phyloP scores from a whole-genome alignment of 441 rosid genomes.

The Euphorbia celastroides region DNA sequence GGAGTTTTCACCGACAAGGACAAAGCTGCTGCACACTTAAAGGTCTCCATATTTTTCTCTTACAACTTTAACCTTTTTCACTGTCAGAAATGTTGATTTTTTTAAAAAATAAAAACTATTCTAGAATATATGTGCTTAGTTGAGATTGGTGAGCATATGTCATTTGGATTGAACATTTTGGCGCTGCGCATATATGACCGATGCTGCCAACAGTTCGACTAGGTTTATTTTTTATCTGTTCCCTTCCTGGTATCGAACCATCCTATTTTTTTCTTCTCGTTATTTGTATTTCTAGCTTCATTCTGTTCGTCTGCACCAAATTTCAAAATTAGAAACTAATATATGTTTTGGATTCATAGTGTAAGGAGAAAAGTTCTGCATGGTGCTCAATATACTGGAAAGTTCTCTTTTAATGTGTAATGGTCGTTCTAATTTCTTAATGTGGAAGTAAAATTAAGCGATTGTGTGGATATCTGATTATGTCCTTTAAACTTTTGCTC shows the following conservation, averaged over 20 bases:
- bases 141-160: no score
- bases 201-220: neutral
- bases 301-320: no score
- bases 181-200: neutral
- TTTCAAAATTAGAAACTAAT: neutral
- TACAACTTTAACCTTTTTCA: neutral
- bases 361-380: neutral
- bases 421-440: neutral
- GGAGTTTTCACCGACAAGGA: conserved; percentile 96
- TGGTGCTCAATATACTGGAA: neutral
- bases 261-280: neutral
- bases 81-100: no score
- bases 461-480: neutral
- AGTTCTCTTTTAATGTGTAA: neutral
- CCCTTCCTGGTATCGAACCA: neutral
- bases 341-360: neutral
- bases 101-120: no score
- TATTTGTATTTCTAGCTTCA: neutral
- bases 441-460: neutral
- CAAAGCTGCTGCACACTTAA: conserved; percentile 92
- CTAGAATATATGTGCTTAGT: no score
- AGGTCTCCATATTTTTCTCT: conserved; percentile 32
- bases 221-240: neutral
- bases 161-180: neutral
- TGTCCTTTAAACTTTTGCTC: neutral